Conservation (phyloP, 169 alveolate species). For the Babesia bigemina region DNA sequence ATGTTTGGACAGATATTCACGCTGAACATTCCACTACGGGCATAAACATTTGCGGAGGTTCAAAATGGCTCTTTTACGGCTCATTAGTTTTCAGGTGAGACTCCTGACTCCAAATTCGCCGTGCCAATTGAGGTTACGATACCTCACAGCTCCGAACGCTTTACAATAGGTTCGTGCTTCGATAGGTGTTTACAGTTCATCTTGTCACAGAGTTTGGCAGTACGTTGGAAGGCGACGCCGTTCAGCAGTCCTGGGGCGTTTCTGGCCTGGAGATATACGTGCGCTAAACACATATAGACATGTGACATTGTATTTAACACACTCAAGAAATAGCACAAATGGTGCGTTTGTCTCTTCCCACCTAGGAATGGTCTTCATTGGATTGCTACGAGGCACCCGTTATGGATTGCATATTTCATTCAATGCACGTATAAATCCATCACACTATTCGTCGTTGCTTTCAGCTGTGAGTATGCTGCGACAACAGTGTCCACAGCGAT, state of each 20-base stretch:
- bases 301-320: background rate
- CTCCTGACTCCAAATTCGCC: slow-evolving; percentile 62
- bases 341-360: too few species aligned
- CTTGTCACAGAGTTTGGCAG: slow-evolving; percentile 57
- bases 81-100: slow-evolving; percentile 31
- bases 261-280: slow-evolving; percentile 69
- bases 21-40: slow-evolving; percentile 39
- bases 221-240: slow-evolving; percentile 59
- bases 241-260: slow-evolving; percentile 69
- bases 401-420: too few species aligned
- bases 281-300: slow-evolving; percentile 5
- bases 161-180: slow-evolving; percentile 41
- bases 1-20: slow-evolving; percentile 77
- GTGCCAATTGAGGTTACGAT: slow-evolving; percentile 65
- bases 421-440: too few species aligned
- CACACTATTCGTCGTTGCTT: too few species aligned
- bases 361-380: too few species aligned
- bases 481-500: too few species aligned
- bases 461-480: too few species aligned
- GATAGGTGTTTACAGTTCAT: background rate
- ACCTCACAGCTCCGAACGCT: slow-evolving; percentile 61
- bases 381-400: too few species aligned
- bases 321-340: too few species aligned
- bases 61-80: slow-evolving; percentile 1
- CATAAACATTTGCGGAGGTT: slow-evolving; percentile 77